These are phyloP conservation scores for Mycena sp. DNA, from an alignment of 1,284 basidiomycete species.

Conservation along the genomic window DNA sequence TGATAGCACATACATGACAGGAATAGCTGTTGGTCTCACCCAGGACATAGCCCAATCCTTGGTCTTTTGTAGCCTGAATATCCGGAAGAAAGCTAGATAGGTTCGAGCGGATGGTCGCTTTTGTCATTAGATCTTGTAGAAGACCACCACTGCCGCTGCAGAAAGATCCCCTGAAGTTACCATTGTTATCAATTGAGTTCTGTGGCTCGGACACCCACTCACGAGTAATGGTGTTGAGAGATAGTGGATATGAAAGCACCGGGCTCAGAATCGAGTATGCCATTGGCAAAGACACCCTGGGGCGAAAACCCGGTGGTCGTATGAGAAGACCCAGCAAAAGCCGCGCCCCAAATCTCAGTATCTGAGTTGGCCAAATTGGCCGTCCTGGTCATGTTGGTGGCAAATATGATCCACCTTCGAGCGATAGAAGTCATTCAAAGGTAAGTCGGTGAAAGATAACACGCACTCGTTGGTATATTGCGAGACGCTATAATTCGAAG, in stretches of 20 bases:
- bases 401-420: conserved; percentile 41
- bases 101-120: conserved; percentile 65
- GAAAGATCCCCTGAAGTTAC: conserved; percentile 52
- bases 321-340: conserved; percentile 60
- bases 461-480: conserved; percentile 66
- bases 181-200: neutral
- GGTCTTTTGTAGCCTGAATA: conserved; percentile 53
- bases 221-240: conserved; percentile 70
- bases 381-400: conserved; percentile 22
- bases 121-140: conserved; percentile 49
- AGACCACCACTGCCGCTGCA: conserved; percentile 60
- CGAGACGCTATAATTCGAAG: conserved; percentile 52
- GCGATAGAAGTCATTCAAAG: neutral
- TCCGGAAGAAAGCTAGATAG: conserved; percentile 59
- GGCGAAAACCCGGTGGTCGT: conserved; percentile 60
- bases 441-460: neutral
- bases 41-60: conserved; percentile 64
- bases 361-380: conserved; percentile 15
- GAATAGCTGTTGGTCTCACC: conserved; percentile 67
- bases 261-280: conserved; percentile 5
- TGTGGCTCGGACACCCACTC: neutral
- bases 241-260: conserved; percentile 49
- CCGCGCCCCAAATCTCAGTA: conserved; percentile 46
- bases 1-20: conserved; percentile 48
- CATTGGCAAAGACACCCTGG: conserved; percentile 40